Conservation (phyloP, 2,329 filamentous ascomycete genomes). For the Ophioceras dolichostomum region DNA sequence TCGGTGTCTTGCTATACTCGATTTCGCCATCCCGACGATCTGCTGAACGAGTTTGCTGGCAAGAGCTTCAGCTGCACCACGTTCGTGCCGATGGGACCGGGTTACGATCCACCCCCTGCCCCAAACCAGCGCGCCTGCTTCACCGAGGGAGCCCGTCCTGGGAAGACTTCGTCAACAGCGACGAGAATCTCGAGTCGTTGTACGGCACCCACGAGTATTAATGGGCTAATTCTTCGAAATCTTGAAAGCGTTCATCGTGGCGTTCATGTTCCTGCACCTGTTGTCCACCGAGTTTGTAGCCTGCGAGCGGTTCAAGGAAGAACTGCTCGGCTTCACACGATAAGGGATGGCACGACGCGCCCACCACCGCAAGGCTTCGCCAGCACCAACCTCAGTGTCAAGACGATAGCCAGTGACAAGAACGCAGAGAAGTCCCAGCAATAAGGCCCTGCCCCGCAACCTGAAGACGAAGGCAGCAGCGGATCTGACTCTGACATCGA, state of each 20-base stretch:
- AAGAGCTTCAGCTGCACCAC: conserved; percentile 42
- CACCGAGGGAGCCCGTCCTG: conserved; percentile 43
- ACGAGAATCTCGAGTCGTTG: conserved; percentile 38
- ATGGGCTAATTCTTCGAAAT: too few relatives aligned
- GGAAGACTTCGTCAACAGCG: conserved; percentile 41
- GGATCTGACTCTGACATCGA: conserved; percentile 31
- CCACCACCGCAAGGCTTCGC: too few relatives aligned
- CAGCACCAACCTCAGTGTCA: neutral
- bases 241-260: conserved; percentile 49
- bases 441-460: conserved; percentile 42
- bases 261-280: conserved; percentile 51
- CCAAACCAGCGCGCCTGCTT: conserved; percentile 40
- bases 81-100: conserved; percentile 28
- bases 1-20: conserved; percentile 57
- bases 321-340: conserved; percentile 62
- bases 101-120: conserved; percentile 21
- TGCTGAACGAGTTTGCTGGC: conserved; percentile 71
- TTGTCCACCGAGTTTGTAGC: conserved; percentile 53
- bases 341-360: too few relatives aligned
- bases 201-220: too few relatives aligned
- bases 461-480: conserved; percentile 48
- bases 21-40: conserved; percentile 48
- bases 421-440: conserved; percentile 19
- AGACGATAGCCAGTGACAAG: neutral
- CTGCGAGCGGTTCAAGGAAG: conserved; percentile 60